A percentile compares a stretch with the other conserved stretches of the same genome.
These are phyloP conservation scores for Cotoneaster glaucophyllus DNA, from an alignment of 306 rosid genomes.

Conservation along the genomic window DNA sequence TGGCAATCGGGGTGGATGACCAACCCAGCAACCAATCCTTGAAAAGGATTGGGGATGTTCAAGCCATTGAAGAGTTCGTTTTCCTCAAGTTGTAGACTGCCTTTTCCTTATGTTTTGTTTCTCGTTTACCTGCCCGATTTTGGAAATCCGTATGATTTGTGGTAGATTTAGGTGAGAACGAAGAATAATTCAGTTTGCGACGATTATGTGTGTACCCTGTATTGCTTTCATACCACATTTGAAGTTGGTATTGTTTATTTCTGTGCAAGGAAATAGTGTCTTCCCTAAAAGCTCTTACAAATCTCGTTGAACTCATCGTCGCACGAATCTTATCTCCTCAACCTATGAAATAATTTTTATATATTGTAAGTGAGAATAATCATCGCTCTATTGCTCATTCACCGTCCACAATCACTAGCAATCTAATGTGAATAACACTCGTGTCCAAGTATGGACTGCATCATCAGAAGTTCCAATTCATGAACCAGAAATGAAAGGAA, in stretches of 20 bases:
- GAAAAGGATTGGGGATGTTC: constrained; percentile 79
- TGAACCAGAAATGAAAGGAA: constrained; percentile 66
- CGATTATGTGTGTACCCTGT: background rate
- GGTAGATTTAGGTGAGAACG: constrained; percentile 14
- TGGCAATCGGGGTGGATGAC: constrained; percentile 98
- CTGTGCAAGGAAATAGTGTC: no score
- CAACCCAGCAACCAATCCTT: constrained; percentile 62
- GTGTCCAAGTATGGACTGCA: background rate
- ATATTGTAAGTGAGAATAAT: background rate
- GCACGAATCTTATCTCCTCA: background rate
- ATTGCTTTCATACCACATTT: no score
- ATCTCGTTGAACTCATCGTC: background rate
- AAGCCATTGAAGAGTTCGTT: constrained; percentile 89
- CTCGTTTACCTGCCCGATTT: constrained; percentile 26
- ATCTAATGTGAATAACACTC: background rate
- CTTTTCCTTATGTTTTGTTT: background rate
- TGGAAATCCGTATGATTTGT: constrained; percentile 17
- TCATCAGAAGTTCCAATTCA: constrained; percentile 2
- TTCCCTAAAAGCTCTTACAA: background rate
- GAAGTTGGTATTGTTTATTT: no score
- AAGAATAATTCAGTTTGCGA: constrained; percentile 32
- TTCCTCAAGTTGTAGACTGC: constrained; percentile 70
- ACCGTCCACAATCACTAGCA: background rate
- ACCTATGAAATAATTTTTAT: background rate
- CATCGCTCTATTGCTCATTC: constrained; percentile 1